A percentile compares a stretch with the other conserved stretches of the same genome.
Conservation (phyloP, 2,329 filamentous ascomycete species). For the Pestalotiopsis sp. region DNA sequence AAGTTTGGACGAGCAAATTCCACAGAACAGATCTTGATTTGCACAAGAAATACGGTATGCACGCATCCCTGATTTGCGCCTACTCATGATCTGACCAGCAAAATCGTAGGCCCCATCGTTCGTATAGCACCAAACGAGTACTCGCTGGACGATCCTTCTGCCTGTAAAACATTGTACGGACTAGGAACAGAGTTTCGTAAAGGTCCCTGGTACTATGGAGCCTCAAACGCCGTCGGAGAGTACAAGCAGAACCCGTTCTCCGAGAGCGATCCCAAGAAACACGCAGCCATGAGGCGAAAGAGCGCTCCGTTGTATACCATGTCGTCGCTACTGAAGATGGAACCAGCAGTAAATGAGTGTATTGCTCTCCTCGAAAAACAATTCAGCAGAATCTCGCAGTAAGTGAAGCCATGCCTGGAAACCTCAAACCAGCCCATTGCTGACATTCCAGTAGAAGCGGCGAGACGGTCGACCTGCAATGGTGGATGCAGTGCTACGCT, state of each 20-base stretch:
- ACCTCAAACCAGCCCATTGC: neutral
- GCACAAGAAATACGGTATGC: conserved; percentile 31
- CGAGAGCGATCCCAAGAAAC: conserved; percentile 28
- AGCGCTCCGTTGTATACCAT: conserved; percentile 33
- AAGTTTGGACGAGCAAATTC: conserved; percentile 27
- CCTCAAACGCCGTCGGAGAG: conserved; percentile 13
- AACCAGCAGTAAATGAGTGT: conserved; percentile 35
- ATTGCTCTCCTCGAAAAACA: conserved; percentile 28
- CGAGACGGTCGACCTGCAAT: conserved; percentile 22
- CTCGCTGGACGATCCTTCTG: conserved; percentile 43
- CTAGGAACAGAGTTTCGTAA: conserved; percentile 36
- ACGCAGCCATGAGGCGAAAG: conserved; percentile 27
- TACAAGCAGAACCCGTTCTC: conserved; percentile 29
- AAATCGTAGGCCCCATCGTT: conserved; percentile 37
- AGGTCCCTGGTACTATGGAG: conserved; percentile 34
- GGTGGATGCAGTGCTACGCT: conserved; percentile 2
- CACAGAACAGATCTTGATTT: conserved; percentile 29
- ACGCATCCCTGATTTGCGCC: neutral
- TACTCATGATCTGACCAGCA: neutral
- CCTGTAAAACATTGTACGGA: conserved; percentile 44
- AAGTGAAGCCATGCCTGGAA: neutral
- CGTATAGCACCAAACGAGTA: conserved; percentile 51
- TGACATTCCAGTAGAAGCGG: neutral
- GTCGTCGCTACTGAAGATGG: conserved; percentile 35
- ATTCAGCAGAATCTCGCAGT: conserved; percentile 26